Percentiles rank a stretch among this genome's conserved stretches.
Evolutionary conservation across 139 green algal genomes (phyloP).

Genomic region (Micromonas pusilla): DNA sequence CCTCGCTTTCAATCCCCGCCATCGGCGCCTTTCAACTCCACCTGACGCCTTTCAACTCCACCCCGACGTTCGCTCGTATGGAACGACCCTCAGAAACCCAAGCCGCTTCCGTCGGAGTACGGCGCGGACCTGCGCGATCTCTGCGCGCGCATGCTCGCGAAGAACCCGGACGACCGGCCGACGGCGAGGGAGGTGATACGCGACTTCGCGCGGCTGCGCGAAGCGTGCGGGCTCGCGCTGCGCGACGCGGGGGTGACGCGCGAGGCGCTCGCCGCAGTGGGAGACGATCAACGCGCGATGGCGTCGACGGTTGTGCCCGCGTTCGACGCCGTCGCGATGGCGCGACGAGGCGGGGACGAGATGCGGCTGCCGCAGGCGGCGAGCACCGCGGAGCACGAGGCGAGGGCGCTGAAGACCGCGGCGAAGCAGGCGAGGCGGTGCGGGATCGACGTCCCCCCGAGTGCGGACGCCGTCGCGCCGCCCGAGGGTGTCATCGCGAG

Average conservation of each 20-base stretch:
- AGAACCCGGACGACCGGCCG: neutral
- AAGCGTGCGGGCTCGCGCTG: neutral
- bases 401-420: neutral
- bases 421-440: neutral
- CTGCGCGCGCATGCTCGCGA: neutral
- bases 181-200: neutral
- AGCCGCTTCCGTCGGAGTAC: conserved; percentile 37
- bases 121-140: conserved; percentile 17
- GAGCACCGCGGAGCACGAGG: neutral
- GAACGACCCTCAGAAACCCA: too few species aligned
- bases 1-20: too few species aligned
- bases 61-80: too few species aligned
- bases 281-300: neutral
- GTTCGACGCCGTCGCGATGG: neutral
- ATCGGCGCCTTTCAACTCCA: too few species aligned
- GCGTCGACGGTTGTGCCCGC: neutral
- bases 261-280: too few species aligned
- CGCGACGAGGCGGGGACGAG: neutral
- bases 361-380: neutral
- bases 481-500: neutral
- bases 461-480: neutral
- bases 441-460: neutral
- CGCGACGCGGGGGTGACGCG: neutral
- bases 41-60: too few species aligned
- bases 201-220: neutral